A percentile compares a stretch with the other conserved stretches of the same genome.
Evolutionary conservation across 805 yeast genomes (phyloP).

Genomic region (Candida insectorum): DNA sequence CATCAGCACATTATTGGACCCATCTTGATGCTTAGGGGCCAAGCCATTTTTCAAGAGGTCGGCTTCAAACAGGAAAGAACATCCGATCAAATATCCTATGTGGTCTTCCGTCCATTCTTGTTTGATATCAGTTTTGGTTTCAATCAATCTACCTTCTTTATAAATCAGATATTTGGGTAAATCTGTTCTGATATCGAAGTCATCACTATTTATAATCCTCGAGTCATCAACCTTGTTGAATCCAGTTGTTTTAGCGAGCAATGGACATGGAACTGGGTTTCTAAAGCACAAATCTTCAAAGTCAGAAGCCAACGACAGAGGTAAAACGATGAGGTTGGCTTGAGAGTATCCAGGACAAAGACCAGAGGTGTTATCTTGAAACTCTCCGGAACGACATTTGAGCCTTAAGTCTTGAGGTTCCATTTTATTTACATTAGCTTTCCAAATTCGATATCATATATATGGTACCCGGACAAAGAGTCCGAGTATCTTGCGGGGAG

Average conservation of each 20-base stretch:
- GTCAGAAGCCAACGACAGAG: constrained; percentile 26
- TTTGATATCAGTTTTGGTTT: constrained; percentile 18
- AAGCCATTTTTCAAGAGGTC: constrained; percentile 28
- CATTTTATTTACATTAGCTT: too few species aligned
- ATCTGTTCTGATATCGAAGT: constrained; percentile 29
- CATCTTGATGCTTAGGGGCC: constrained; percentile 20
- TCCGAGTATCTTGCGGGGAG: too few species aligned
- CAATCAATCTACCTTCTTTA: constrained; percentile 24
- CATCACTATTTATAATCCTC: constrained; percentile 1
- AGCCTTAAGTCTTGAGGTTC: constrained; percentile 8
- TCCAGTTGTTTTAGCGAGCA: constrained; percentile 22
- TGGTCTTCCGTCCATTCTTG: constrained; percentile 30
- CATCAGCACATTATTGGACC: constrained; percentile 7
- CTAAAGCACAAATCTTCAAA: constrained; percentile 31
- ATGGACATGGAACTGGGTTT: constrained; percentile 40
- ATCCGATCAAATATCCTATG: constrained; percentile 42
- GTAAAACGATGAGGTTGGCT: constrained; percentile 37
- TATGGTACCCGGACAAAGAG: too few species aligned
- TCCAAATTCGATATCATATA: too few species aligned
- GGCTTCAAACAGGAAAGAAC: constrained; percentile 39
- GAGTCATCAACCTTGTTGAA: background rate
- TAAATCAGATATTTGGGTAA: constrained; percentile 34
- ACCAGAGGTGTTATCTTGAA: constrained; percentile 12
- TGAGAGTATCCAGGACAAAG: constrained; percentile 27
- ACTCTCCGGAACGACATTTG: constrained; percentile 4